Evolutionary conservation across 1,284 basidiomycete genomes (phyloP).

Genomic region (Wallemia hederae): DNA sequence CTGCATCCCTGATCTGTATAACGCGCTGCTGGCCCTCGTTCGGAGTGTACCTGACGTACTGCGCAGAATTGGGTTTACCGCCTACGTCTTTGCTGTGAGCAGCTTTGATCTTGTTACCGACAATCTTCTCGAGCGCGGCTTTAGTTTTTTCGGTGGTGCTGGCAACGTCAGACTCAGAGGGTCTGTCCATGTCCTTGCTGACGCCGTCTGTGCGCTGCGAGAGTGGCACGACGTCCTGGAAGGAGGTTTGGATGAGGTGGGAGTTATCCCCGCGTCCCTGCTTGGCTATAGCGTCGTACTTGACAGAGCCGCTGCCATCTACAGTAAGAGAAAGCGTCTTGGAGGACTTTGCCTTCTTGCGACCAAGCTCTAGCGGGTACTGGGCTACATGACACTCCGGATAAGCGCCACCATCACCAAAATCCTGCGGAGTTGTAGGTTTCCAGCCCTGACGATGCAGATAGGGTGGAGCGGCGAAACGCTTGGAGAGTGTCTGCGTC

Average conservation of each 20-base stretch:
- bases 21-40: constrained; percentile 53
- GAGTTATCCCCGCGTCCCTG: constrained; percentile 72
- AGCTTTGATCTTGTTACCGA: constrained; percentile 85
- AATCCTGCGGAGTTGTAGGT: constrained; percentile 51
- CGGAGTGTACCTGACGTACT: constrained; percentile 87
- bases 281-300: constrained; percentile 86
- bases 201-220: constrained; percentile 62
- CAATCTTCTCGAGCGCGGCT: constrained; percentile 69
- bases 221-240: constrained; percentile 88
- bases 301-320: constrained; percentile 78
- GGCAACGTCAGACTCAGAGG: constrained; percentile 66
- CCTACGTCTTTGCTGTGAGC: constrained; percentile 72
- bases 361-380: constrained; percentile 82
- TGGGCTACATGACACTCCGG: constrained; percentile 94
- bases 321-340: constrained; percentile 89
- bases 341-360: constrained; percentile 63
- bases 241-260: constrained; percentile 55
- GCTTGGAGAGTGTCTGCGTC: not conserved
- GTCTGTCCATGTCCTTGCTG: constrained; percentile 60
- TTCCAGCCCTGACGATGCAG: constrained; percentile 65
- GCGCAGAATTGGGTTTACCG: constrained; percentile 42
- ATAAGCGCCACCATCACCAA: constrained; percentile 75
- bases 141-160: constrained; percentile 68
- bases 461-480: constrained; percentile 34
- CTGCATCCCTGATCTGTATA: constrained; percentile 93